Percentiles rank a stretch among this genome's conserved stretches.
phyloP scores from a whole-genome alignment of 2,329 filamentous ascomycete species.

The Didymella arachidicola region DNA sequence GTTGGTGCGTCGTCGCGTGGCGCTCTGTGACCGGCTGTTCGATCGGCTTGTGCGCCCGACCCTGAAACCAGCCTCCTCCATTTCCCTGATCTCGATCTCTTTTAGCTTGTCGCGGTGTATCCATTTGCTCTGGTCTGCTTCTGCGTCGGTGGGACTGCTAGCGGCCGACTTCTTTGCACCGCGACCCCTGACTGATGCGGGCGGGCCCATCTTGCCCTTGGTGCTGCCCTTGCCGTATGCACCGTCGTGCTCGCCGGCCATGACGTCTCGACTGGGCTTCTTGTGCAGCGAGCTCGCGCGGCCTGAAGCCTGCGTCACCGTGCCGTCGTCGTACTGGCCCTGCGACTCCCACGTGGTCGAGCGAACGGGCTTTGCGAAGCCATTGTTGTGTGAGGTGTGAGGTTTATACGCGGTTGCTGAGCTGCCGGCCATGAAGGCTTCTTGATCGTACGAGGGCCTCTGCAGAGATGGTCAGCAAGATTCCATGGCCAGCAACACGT shows the following conservation, averaged over 20 bases:
- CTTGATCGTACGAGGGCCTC: slow-evolving; percentile 42
- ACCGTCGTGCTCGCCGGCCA: slow-evolving; percentile 57
- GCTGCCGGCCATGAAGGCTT: slow-evolving; percentile 50
- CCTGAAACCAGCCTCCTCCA: slow-evolving; percentile 78
- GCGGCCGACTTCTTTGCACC: slow-evolving; percentile 40
- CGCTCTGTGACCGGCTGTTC: slow-evolving; percentile 49
- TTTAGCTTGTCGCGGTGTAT: slow-evolving; percentile 86
- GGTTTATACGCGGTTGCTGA: slow-evolving; percentile 39
- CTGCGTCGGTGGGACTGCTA: slow-evolving; percentile 28
- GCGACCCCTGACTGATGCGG: slow-evolving; percentile 17
- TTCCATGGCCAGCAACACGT: slow-evolving; percentile 31
- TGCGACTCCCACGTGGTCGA: slow-evolving; percentile 44
- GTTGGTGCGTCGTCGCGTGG: slow-evolving; percentile 39
- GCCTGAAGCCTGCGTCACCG: slow-evolving; percentile 43
- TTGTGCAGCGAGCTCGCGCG: slow-evolving; percentile 49
- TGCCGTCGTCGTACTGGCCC: slow-evolving; percentile 37
- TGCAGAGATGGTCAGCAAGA: slow-evolving; percentile 36
- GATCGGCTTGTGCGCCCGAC: slow-evolving; percentile 56
- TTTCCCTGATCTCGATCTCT: slow-evolving; percentile 79
- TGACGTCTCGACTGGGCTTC: slow-evolving; percentile 54
- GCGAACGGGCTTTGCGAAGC: slow-evolving; percentile 41
- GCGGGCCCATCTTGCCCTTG: slow-evolving; percentile 30
- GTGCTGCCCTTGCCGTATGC: slow-evolving; percentile 50
- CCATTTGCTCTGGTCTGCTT: slow-evolving; percentile 74
- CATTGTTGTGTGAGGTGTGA: slow-evolving; percentile 46